These are phyloP conservation scores for Psophocarpus tetragonolobus DNA, from an alignment of 306 rosid species.

Conservation along the genomic window DNA sequence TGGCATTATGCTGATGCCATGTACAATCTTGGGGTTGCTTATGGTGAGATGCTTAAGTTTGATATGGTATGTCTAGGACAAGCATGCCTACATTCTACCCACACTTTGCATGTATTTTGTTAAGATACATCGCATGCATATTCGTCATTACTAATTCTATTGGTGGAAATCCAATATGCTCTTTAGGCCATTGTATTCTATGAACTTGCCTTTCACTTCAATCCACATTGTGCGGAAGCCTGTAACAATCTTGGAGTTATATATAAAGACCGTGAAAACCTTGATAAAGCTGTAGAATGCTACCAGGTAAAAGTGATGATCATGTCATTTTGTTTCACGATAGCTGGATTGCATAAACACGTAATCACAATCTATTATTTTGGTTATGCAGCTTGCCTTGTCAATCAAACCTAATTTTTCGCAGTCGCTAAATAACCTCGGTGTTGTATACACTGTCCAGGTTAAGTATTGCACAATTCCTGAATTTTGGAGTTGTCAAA, in stretches of 20 bases:
- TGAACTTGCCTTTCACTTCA: slow-evolving; percentile 97
- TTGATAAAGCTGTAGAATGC: slow-evolving; percentile 98
- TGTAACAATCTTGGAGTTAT: slow-evolving; percentile 98
- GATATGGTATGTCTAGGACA: slow-evolving; percentile 70
- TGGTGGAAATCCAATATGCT: background rate
- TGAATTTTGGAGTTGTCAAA: slow-evolving; percentile 32
- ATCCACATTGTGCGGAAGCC: slow-evolving; percentile 98
- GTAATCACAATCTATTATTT: slow-evolving; percentile 22
- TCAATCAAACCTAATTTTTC: slow-evolving; percentile 93
- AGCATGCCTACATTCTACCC: background rate
- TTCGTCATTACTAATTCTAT: background rate
- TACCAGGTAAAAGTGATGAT: slow-evolving; percentile 68
- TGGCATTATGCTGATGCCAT: slow-evolving; percentile 99
- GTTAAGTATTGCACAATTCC: slow-evolving; percentile 40
- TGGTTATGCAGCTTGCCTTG: slow-evolving; percentile 75
- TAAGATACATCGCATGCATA: background rate
- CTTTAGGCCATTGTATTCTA: slow-evolving; percentile 95
- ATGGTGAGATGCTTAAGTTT: slow-evolving; percentile 98
- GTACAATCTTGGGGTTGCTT: slow-evolving; percentile 99
- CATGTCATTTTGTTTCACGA: slow-evolving; percentile 16
- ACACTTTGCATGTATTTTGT: background rate
- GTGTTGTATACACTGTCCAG: slow-evolving; percentile 99
- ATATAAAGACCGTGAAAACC: slow-evolving; percentile 96
- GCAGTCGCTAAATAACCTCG: slow-evolving; percentile 97
- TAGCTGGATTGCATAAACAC: slow-evolving; percentile 14